Evolutionary conservation across 2,329 filamentous ascomycete genomes (phyloP), one percentile per base, ranked within the genome.

Genomic region (Ophiocordyceps sinensis): DNA sequence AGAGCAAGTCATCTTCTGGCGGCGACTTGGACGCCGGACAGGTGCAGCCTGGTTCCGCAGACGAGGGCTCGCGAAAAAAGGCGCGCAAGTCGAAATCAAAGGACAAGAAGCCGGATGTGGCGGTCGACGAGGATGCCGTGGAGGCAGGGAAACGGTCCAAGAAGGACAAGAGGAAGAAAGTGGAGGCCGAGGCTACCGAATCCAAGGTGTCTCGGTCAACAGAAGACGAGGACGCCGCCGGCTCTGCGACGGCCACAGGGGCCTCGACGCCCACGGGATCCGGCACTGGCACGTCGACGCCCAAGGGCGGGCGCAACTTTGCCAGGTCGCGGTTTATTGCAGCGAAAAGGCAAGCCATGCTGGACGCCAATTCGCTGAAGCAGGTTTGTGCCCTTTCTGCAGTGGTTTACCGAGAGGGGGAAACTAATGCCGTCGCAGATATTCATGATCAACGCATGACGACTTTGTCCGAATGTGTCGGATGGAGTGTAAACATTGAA

Each of bases 281-380:
- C 19, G 64, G 60, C 21, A 64, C 66, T 38, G 64, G 62, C 41
- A 65, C 61, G 37, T 66, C 66, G 26, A 70, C 64, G 28, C 67
- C 68, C 43, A 64, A 58, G 45, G 62, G 61, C 9, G 77, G 72
- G 38, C 74, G 86, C 47, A 84, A 88, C 57, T 74, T 82, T 41
- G 77, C 88, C 37, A 71, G 89, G 47, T 78, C 84, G 49, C 73
- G 85, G 45, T 85, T 88, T 60, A 94, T 96, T 53, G 82, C 82
- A 43, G 85, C 91, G 52, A 96, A 96, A 68, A 79, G 78, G 52
- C 76, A 81, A 65, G 87, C 88, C 3, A 74, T 87, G 44, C 73
- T 86, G 65, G 84, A 95, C 59, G 73, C 79, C 38, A 78, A 82
- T 54, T 85, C 87, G 13, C 63, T 96, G 54, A 89, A 88, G 58